These are phyloP conservation scores for Myriangium duriaei DNA, from an alignment of 2,329 filamentous ascomycete species.

Conservation along the genomic window DNA sequence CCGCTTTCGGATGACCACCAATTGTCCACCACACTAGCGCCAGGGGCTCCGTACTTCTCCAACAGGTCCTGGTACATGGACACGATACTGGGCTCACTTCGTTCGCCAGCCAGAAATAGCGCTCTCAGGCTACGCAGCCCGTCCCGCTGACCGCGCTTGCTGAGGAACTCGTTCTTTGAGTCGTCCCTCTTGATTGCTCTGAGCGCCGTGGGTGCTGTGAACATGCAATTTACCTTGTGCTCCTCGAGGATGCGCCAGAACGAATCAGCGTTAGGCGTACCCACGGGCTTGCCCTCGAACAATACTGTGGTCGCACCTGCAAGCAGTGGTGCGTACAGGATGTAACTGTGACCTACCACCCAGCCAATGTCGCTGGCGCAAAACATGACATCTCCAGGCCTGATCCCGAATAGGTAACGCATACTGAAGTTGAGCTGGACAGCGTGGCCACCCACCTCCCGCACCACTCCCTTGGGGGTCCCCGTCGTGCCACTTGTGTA, in stretches of 20 bases:
- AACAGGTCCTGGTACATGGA: constrained; percentile 68
- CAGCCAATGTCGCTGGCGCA: constrained; percentile 82
- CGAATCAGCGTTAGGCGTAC: constrained; percentile 72
- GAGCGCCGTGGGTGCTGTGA: constrained; percentile 78
- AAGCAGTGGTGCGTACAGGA: constrained; percentile 77
- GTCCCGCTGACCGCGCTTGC: constrained; percentile 49
- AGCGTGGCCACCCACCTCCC: constrained; percentile 75
- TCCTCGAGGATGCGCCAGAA: constrained; percentile 83
- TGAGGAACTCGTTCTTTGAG: constrained; percentile 56
- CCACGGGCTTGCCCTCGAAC: constrained; percentile 88
- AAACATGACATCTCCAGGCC: constrained; percentile 71
- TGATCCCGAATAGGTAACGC: constrained; percentile 68
- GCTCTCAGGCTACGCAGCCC: constrained; percentile 61
- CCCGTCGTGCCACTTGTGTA: constrained; percentile 80
- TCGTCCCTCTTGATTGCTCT: constrained; percentile 81
- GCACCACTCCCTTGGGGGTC: constrained; percentile 67
- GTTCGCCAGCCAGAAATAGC: constrained; percentile 77
- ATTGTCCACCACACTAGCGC: constrained; percentile 54
- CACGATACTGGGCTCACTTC: constrained; percentile 78
- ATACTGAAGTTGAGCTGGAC: constrained; percentile 76
- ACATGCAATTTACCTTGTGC: constrained; percentile 71
- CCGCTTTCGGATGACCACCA: constrained; percentile 66
- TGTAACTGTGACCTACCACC: constrained; percentile 80
- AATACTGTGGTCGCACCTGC: constrained; percentile 75
- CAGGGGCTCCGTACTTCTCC: constrained; percentile 48